Evolutionary conservation across 108 stramenopile species (phyloP), one percentile per base, ranked within the genome.

Genomic region (Seminavis robusta): DNA sequence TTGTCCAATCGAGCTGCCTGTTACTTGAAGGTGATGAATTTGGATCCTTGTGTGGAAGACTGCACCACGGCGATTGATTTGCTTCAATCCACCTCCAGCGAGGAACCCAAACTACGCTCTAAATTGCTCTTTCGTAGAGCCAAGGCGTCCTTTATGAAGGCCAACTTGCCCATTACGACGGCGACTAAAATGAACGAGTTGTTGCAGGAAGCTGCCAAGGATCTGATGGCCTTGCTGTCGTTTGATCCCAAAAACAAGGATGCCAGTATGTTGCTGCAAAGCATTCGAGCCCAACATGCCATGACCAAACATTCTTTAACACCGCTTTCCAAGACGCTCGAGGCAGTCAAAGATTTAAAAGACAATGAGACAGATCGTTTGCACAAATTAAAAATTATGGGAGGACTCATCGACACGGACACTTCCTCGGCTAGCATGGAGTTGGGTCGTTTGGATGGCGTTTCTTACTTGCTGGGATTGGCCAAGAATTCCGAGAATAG

Each of bases 1-100:
- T 47, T 81, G 5, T 89, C 83, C 52, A 93, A 88, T 74, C 73
- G 82, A 56, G 84, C 86, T 53, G 84, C 84, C 57, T 93, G 88
- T 39, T 67, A 69, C 17, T 46, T 93, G 7, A 86, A 86, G 32
- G 40, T 46, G 34, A 54, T 56, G 36, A 68, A 71, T 30, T 63
- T 81, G 20, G 41, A 55, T 27, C 47, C 61, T 28, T 86, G 84
- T 38, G 57, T 86, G 20, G 73, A 84, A 19, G 90, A 92, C 64
- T 88, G 86, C 46, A 72, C 80, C 25, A 36, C 51, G 16, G 84
- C 77, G 10, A 47, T 92, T 50, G 19, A 47, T 29, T 33, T 65
- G 25, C 40, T 87, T 33, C 79, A 84, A 25, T 33, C 16, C 11
- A 41, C 43, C 13, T 21, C 16, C 29, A 57, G 30, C 44, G 19